phyloP scores from a whole-genome alignment of 345 rosid species.

The Aquilaria sinensis region DNA sequence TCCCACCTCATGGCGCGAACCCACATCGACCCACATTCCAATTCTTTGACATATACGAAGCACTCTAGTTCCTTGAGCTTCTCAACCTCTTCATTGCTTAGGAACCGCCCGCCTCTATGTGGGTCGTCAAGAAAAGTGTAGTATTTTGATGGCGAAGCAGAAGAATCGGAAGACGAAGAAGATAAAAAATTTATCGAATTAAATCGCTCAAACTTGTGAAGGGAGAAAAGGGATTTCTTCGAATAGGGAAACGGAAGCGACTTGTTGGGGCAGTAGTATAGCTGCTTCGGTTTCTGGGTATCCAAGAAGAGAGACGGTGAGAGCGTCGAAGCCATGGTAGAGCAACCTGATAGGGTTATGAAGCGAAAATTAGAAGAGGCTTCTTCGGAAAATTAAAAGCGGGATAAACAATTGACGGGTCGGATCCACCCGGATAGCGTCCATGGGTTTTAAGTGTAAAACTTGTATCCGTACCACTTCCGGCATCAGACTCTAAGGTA shows the following conservation, averaged over 20 bases:
- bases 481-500: neutral
- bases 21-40: conserved; percentile 54
- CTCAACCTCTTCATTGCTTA: conserved; percentile 67
- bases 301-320: conserved; percentile 40
- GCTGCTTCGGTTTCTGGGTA: conserved; percentile 14
- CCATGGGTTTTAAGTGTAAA: too few relatives aligned
- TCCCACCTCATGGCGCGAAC: conserved; percentile 68
- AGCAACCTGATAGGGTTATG: neutral
- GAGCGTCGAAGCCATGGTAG: conserved; percentile 44
- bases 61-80: conserved; percentile 58
- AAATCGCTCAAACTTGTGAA: conserved; percentile 25
- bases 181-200: conserved; percentile 30
- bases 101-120: conserved; percentile 43
- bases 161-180: conserved; percentile 20
- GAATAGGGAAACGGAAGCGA: conserved; percentile 18
- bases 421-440: too few relatives aligned
- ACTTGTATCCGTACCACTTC: neutral
- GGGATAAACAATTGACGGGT: too few relatives aligned
- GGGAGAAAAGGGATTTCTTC: conserved; percentile 24
- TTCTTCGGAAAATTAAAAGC: too few relatives aligned
- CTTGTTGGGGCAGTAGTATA: conserved; percentile 9
- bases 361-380: too few relatives aligned
- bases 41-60: conserved; percentile 45
- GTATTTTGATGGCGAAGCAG: conserved; percentile 28
- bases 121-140: conserved; percentile 54